These are phyloP conservation scores for Diplodia corticola DNA, from an alignment of 2,329 filamentous ascomycete species.

Conservation along the genomic window DNA sequence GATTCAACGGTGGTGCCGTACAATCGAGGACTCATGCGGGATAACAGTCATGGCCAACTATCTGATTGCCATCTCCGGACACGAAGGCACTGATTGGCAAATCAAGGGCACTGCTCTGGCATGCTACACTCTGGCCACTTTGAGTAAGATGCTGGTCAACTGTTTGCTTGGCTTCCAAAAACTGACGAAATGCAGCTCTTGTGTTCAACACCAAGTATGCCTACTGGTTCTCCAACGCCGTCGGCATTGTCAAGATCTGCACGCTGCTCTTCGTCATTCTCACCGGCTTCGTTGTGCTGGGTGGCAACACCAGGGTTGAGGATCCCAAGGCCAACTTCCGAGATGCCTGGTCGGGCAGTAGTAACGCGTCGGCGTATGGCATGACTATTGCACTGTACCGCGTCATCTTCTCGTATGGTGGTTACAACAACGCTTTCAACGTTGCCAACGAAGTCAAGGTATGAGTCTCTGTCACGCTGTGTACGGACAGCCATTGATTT, in stretches of 20 bases:
- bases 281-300: conserved; percentile 34
- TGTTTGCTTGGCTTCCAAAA: neutral
- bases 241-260: conserved; percentile 44
- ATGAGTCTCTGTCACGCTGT: neutral
- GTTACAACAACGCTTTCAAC: conserved; percentile 63
- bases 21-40: neutral
- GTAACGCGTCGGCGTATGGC: conserved; percentile 47
- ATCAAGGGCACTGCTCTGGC: conserved; percentile 66
- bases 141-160: conserved; percentile 46
- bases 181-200: conserved; percentile 36
- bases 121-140: conserved; percentile 59
- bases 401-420: conserved; percentile 69
- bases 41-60: conserved; percentile 60
- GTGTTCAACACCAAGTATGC: conserved; percentile 60
- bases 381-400: conserved; percentile 60
- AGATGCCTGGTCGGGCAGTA: conserved; percentile 31
- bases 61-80: conserved; percentile 58
- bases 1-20: too few species aligned
- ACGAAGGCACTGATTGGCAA: conserved; percentile 60
- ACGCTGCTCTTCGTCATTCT: conserved; percentile 42
- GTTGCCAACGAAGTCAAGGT: conserved; percentile 68
- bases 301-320: conserved; percentile 31
- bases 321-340: conserved; percentile 33
- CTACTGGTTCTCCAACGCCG: conserved; percentile 50
- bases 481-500: neutral